Evolutionary conservation across 805 yeast species (phyloP), one percentile per base, ranked within the genome.

Genomic region (Candida methanosorbosa): DNA sequence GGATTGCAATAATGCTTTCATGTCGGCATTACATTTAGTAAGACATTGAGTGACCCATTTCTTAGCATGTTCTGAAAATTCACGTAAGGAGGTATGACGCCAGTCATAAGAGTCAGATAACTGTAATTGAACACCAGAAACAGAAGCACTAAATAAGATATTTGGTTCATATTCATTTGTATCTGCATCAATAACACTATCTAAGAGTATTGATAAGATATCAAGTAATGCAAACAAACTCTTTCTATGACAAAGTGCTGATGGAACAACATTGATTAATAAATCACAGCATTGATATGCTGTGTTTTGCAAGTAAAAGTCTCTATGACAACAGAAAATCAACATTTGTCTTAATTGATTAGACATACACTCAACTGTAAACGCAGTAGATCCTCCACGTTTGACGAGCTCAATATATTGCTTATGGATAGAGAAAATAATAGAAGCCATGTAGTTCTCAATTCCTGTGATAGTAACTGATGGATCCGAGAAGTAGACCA

Each of bases 401-500:
- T 70, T 63, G n/a, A 78, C 63, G 15, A 68, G 53, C 19, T 58
- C 56, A 28, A 79, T 64, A 47, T 68, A 87, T 43, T 72, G 76
- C 27, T 68, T 66, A 19, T 75, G 70, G 34, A 81, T 66, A 32
- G 72, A 66, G 40, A 66, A 66, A 0, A 90, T 74, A 38, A 90
- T 71, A 5, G 70, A 67, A 0, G 79, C 79, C 54, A 88, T 70
- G 38, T 71, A 75, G 41, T 71, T 78, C 36, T 79, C 83, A 12
- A 86, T 70, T 9, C 79, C 84, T 25, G 83, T 66, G 18, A 70
- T 72, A 25, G 70, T 65, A 42, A 85, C 66, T 0, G 94, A 80
- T 2, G 95, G 92, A 50, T 92, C 97, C 2, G 92, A 81, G 45
- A 81, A 80, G 58, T 92, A 92, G 27, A 70, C 67, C 35, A 90